These are phyloP conservation scores for Coemansia sp. DNA, from an alignment of 192 early-diverging fungal species.

Conservation along the genomic window DNA sequence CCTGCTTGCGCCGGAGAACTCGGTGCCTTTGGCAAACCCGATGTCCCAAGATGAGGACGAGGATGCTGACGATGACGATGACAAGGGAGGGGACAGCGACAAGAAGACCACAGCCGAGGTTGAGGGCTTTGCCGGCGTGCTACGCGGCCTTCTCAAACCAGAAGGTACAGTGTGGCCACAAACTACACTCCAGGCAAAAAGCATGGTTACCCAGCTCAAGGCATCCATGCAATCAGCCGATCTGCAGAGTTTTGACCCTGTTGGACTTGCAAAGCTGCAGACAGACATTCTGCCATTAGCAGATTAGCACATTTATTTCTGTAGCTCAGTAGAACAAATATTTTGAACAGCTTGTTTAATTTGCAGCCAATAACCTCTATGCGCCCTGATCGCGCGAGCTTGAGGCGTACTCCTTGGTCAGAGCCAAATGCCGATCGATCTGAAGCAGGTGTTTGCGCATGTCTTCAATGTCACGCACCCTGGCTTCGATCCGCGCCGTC, in stretches of 20 bases:
- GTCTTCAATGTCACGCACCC: conserved; percentile 15
- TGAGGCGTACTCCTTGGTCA: conserved; percentile 30
- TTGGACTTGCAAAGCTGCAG: conserved; percentile 10
- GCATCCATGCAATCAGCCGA: neutral
- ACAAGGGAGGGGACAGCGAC: neutral
- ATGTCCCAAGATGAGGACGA: neutral
- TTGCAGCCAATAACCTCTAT: neutral
- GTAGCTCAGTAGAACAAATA: neutral
- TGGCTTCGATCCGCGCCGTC: conserved; percentile 10
- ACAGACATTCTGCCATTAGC: conserved; percentile 6
- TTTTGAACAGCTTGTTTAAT: neutral
- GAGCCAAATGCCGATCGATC: conserved; percentile 42
- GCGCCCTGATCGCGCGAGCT: conserved; percentile 14
- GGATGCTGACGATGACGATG: neutral
- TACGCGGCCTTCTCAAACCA: conserved; percentile 8
- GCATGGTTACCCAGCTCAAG: conserved; percentile 33
- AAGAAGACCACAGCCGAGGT: neutral
- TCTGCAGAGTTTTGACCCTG: neutral
- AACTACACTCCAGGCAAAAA: conserved; percentile 41
- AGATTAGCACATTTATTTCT: neutral
- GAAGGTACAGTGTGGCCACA: conserved; percentile 31
- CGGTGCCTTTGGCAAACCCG: conserved; percentile 2
- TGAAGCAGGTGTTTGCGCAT: conserved; percentile 17
- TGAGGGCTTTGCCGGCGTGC: conserved; percentile 13
- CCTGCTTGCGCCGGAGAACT: conserved; percentile 9